Evolutionary conservation across 2,329 filamentous ascomycete genomes (phyloP).

Genomic region (Paracorniculantispora psalliotae): DNA sequence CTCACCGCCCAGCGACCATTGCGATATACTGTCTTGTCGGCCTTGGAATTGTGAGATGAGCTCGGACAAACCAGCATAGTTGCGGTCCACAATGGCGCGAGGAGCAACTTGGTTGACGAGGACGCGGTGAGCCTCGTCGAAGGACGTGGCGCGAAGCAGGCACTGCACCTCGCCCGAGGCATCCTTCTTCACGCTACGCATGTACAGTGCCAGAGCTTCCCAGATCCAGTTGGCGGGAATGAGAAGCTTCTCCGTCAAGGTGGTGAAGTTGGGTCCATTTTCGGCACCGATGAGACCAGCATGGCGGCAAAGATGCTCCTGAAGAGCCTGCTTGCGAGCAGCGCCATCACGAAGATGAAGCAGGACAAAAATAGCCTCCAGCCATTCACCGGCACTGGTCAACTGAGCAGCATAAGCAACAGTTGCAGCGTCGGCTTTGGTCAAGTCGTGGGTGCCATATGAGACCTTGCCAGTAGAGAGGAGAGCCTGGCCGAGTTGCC

Average conservation of each 20-base stretch:
- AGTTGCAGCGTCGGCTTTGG: constrained; percentile 62
- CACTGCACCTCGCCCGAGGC: constrained; percentile 69
- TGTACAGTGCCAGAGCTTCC: constrained; percentile 79
- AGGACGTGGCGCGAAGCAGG: constrained; percentile 71
- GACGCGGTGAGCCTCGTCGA: constrained; percentile 77
- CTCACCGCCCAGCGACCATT: constrained; percentile 75
- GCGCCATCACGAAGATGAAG: constrained; percentile 63
- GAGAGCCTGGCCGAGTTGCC: constrained; percentile 75
- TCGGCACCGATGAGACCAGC: constrained; percentile 61
- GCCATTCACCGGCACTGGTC: constrained; percentile 59
- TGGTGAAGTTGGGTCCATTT: constrained; percentile 49
- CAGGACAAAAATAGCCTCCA: constrained; percentile 70
- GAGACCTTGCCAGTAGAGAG: constrained; percentile 44
- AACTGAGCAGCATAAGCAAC: constrained; percentile 61
- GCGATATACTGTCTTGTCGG: constrained; percentile 55
- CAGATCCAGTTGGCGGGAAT: constrained; percentile 78
- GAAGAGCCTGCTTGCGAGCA: constrained; percentile 61
- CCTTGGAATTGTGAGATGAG: constrained; percentile 69
- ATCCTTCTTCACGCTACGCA: constrained; percentile 67
- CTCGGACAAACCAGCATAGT: constrained; percentile 64
- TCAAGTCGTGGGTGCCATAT: constrained; percentile 48
- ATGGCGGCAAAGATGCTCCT: constrained; percentile 70
- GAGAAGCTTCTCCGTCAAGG: constrained; percentile 59
- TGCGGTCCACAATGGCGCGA: constrained; percentile 71
- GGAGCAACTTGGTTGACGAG: constrained; percentile 79